A percentile compares a stretch with the other conserved stretches of the same genome.
phyloP scores from a whole-genome alignment of 352 stramenopile genomes.

The Heterotrichella gracilis region DNA sequence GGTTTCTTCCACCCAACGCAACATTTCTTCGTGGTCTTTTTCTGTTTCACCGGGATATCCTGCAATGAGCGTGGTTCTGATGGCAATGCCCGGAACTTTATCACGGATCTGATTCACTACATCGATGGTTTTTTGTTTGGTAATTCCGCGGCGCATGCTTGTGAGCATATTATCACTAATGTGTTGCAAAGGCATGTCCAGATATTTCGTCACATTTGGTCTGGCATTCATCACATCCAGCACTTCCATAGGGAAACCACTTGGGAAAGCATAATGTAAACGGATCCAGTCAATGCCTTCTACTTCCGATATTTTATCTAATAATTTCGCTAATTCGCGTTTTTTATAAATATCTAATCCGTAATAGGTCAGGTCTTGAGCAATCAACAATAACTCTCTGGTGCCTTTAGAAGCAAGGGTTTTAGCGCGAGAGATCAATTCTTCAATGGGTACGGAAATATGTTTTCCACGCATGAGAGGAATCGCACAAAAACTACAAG shows the following conservation, averaged over 20 bases:
- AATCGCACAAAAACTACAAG: not conserved
- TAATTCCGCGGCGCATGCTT: not conserved
- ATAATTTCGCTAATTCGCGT: not conserved
- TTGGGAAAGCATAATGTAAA: not conserved
- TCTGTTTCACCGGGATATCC: not conserved
- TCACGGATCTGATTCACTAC: not conserved
- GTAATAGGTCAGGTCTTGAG: not conserved
- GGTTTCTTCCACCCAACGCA: not conserved
- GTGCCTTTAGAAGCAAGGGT: not conserved
- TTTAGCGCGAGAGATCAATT: not conserved
- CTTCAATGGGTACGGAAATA: not conserved
- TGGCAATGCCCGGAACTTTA: not conserved
- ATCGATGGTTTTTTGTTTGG: conserved; percentile 5
- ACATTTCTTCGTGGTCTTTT: conserved; percentile 6
- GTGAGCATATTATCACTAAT: not conserved
- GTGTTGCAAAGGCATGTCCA: not conserved
- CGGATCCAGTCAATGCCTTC: not conserved
- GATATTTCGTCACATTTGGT: not conserved
- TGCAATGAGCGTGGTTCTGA: not conserved
- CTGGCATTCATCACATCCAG: not conserved
- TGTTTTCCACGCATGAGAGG: not conserved
- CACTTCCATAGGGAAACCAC: not conserved
- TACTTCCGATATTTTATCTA: not conserved
- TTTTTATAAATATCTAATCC: conserved; percentile 10
- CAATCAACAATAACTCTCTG: not conserved